These are phyloP conservation scores for Pseudozyma tsukubaensis DNA, from an alignment of 1,284 basidiomycete genomes.

Conservation along the genomic window DNA sequence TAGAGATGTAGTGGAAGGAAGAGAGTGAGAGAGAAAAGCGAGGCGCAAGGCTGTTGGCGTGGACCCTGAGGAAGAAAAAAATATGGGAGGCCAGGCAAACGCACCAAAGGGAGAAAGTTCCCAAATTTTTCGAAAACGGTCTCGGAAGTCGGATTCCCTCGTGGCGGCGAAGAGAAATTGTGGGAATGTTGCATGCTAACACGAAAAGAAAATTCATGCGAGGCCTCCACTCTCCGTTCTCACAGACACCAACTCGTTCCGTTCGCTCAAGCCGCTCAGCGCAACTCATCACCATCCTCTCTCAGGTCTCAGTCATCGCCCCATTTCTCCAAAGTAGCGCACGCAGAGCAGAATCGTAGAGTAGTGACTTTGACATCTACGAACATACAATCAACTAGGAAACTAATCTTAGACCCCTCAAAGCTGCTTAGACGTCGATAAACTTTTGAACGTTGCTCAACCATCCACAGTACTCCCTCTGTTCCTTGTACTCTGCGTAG, in stretches of 20 bases:
- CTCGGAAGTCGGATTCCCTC: conserved; percentile 1
- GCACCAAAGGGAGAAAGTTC: neutral
- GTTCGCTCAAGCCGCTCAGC: neutral
- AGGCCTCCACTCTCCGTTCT: neutral
- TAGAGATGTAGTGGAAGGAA: neutral
- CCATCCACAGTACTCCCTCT: conserved; percentile 87
- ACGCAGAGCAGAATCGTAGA: neutral
- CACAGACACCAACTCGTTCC: neutral
- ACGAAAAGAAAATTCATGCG: neutral
- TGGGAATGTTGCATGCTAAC: too few relatives aligned
- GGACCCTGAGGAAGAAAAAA: neutral
- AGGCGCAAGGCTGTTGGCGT: neutral
- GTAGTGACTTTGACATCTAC: neutral
- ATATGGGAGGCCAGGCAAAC: neutral
- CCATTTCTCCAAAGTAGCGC: neutral
- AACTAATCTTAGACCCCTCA: neutral
- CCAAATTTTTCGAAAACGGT: neutral
- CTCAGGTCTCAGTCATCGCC: neutral
- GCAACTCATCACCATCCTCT: too few relatives aligned
- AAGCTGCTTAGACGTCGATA: conserved; percentile 73
- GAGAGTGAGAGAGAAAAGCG: neutral
- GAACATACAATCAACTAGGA: neutral
- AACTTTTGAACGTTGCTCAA: conserved; percentile 85
- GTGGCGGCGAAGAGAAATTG: too few relatives aligned
- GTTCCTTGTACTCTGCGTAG: conserved; percentile 68